Evolutionary conservation across 495 filamentous ascomycete genomes (phyloP).

Genomic region (Tuber magnatum): DNA sequence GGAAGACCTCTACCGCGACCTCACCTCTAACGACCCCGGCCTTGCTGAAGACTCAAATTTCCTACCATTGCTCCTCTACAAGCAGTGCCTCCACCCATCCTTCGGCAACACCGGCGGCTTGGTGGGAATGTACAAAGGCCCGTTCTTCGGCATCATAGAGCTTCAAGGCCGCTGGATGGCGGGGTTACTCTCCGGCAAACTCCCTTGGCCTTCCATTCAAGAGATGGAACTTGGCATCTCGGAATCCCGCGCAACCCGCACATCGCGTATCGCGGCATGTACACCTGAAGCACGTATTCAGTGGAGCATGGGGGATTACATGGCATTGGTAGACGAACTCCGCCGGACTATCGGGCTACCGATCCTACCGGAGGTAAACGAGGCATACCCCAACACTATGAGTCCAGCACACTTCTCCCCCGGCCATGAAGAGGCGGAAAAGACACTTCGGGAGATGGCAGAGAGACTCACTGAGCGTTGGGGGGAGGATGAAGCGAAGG

Average conservation of each 20-base stretch:
- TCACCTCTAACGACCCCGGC: constrained; percentile 14
- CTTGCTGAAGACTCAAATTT: constrained; percentile 42
- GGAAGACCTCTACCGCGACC: constrained; percentile 45
- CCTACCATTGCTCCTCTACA: constrained; percentile 62
- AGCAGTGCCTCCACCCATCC: constrained; percentile 54
- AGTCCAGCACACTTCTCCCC: constrained; percentile 32
- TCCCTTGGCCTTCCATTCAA: constrained; percentile 16
- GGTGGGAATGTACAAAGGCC: constrained; percentile 76
- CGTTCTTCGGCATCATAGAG: constrained; percentile 83
- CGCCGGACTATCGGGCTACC: constrained; percentile 50
- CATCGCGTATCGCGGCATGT: constrained; percentile 30
- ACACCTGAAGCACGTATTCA: constrained; percentile 13
- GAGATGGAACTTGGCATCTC: constrained; percentile 28
- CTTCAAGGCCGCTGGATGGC: constrained; percentile 69
- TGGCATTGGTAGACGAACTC: constrained; percentile 68
- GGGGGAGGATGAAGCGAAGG: background rate
- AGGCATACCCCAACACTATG: constrained; percentile 25
- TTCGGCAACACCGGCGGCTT: constrained; percentile 62
- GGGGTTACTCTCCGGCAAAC: constrained; percentile 42
- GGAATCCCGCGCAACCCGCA: constrained; percentile 37
- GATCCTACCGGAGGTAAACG: constrained; percentile 5
- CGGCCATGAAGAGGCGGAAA: constrained; percentile 9
- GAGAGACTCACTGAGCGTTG: background rate
- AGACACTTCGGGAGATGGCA: constrained; percentile 5
- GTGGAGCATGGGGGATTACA: constrained; percentile 62